Base-by-base conservation (phyloP, 345 rosid genomes). In the Cardamine chenopodiifolia region DNA sequence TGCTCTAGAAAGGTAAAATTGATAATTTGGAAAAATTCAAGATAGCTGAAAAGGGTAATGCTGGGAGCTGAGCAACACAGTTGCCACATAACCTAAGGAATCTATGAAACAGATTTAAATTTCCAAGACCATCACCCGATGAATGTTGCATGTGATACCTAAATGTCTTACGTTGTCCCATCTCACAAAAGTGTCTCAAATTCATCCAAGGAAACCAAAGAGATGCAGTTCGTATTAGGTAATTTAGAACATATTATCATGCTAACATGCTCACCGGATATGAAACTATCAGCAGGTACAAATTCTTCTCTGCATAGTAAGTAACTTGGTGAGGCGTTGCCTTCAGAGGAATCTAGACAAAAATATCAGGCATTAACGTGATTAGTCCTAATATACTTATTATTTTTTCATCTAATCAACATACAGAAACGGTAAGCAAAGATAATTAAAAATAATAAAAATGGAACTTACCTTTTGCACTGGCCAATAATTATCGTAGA, bases 321-420 rank as follows among this genome's bases (percentile, higher is more conserved):
- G 98, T 89, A 64, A 95, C 96, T 83, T 95, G 99, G 87, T 95
- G 99, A 69, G 99, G 99, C 64, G 98, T 95, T 66, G 91, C 98
- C 81, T 84, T 90, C 78, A 92, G 71, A 69, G 98, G 92, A 83
- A 95, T 74, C 99, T 95, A 84, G 81, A 40, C 26, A 79, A 73
- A 68, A 70, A 23, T 14, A 72, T 47, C 49, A 56, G 74, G 61
- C 34, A 69, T 39, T 58, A 39, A 69, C 48, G 35, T 53, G 73
- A 70, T 75, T 69, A 48, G 71, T 59, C 49, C 73, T 49, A 18
- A 34, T 40, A 25, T 19, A 45, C 65, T 49, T 59, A 44, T 59
- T 54, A 63, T 44, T 49, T 72, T 50, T 42, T 35, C 45, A 50
- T 66, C 49, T 32, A 66, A 40, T 66, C 76, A 66, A 40, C 32